Evolutionary conservation across 805 yeast species (phyloP), one percentile per base, ranked within the genome.

Genomic region (Ogataea philodendri): DNA sequence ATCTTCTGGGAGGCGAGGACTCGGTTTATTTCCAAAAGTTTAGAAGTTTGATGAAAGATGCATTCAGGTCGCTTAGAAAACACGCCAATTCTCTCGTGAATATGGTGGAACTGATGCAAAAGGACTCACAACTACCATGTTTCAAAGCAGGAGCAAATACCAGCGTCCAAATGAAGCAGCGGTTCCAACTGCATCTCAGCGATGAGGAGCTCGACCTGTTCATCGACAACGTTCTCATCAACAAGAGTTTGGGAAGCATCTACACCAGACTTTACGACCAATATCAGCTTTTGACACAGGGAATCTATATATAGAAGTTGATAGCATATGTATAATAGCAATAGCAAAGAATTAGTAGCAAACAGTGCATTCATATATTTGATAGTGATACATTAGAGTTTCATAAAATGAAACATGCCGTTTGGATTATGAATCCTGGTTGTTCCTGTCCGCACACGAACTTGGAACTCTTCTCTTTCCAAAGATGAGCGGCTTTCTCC

Each of bases 181-280:
- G 98, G 52, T 75, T 89, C 47, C 96, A 86, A 55, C 60, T 84
- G 9, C 83, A 85, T 31, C 60, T 93, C 31, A 64, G 73, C 21
- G 96, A 87, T 26, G 63, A 69, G 7, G 94, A 85, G 32, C 71
- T 78, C 32, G 94, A 83, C 46, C 63, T 65, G 1, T 89, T 83
- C 59, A 96, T 93, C 11, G 97, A 87, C 38, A 76, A 67, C 39
- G 64, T 70, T 2, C 65, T 93, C 49, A 81, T 93, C 18, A 84
- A 76, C 23, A 89, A 84, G 61, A 85, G 96, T 51, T 52, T 83
- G 39, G 94, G 95, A 9, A 86, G 93, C 53, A 73, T 85, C 46
- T 93, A 88, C 64, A 93, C 98, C 1, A 70, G 96, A 48, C 66
- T 93, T 20, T 93, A 93, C 55, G 98, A 93, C 58, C 97, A 90